phyloP scores from a whole-genome alignment of 75 land plant species.

The Pinus taeda region DNA sequence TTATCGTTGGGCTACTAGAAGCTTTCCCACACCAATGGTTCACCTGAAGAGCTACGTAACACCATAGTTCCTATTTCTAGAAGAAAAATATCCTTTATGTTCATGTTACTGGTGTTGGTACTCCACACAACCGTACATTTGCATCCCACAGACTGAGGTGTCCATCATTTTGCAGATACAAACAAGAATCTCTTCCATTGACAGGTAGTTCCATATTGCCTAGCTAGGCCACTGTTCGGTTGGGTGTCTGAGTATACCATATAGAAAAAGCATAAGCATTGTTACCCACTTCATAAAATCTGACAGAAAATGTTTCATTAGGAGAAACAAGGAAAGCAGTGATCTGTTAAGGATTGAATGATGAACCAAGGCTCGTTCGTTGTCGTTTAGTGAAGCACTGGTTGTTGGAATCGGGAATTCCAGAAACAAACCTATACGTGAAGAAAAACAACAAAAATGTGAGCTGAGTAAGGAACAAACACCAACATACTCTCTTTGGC shows the following conservation, averaged over 20 bases:
- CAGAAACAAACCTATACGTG: not conserved
- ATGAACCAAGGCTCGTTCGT: not conserved
- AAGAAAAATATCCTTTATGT: not conserved
- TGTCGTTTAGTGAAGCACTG: not conserved
- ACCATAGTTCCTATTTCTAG: constrained; percentile 20
- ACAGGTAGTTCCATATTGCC: not conserved
- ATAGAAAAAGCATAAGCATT: constrained; percentile 3
- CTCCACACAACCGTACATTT: constrained; percentile 10
- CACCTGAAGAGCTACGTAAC: not conserved
- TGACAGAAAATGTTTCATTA: not conserved
- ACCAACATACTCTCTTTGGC: no score
- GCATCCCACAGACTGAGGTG: constrained; percentile 1
- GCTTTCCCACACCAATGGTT: constrained; percentile 19
- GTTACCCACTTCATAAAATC: not conserved
- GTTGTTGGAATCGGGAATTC: not conserved
- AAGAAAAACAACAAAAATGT: not conserved
- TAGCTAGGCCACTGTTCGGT: constrained; percentile 1
- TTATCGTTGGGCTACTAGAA: constrained; percentile 27
- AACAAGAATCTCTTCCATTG: not conserved
- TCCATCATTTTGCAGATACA: not conserved
- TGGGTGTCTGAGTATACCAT: not conserved
- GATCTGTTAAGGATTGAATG: not conserved
- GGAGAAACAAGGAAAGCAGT: not conserved
- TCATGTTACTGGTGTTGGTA: constrained; percentile 8
- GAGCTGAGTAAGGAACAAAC: no score